Evolutionary conservation across 1,284 basidiomycete genomes (phyloP).

Genomic region (Phellinidium pouzarii): DNA sequence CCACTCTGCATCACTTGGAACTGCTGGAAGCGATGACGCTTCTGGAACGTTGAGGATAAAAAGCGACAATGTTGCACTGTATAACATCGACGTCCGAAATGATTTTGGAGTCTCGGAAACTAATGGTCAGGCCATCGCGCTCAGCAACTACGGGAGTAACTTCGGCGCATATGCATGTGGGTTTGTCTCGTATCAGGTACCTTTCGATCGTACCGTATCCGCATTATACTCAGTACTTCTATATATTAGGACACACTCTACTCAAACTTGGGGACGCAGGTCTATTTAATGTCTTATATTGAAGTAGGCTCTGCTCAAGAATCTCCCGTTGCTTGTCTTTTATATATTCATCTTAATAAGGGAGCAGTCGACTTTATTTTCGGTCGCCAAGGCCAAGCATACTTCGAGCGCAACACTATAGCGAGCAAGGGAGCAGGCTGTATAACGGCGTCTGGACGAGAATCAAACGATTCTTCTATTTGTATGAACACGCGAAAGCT

Average conservation of each 20-base stretch:
- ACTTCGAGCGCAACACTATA: conserved; percentile 43
- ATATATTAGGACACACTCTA: conserved; percentile 29
- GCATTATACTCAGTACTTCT: neutral
- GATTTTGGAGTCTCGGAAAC: conserved; percentile 33
- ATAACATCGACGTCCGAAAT: conserved; percentile 51
- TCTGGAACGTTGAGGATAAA: conserved; percentile 49
- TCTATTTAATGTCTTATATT: conserved; percentile 41
- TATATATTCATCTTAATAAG: conserved; percentile 28
- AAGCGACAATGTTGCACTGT: conserved; percentile 45
- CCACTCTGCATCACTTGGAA: conserved; percentile 27
- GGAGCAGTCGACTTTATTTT: conserved; percentile 53
- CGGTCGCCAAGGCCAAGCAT: conserved; percentile 34
- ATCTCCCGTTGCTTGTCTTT: conserved; percentile 1
- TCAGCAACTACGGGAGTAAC: conserved; percentile 45
- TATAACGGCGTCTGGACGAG: conserved; percentile 47
- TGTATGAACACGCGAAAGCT: conserved; percentile 28
- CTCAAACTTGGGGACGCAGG: conserved; percentile 43
- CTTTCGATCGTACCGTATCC: conserved; percentile 13
- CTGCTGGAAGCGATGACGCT: conserved; percentile 46
- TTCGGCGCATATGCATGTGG: conserved; percentile 47
- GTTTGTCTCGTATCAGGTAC: conserved; percentile 47
- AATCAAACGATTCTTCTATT: conserved; percentile 39
- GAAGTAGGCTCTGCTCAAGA: conserved; percentile 28
- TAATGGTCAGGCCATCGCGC: conserved; percentile 47
- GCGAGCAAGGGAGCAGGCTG: conserved; percentile 35